phyloP scores from a whole-genome alignment of 305 asterid species.

The Galium porrigens region DNA sequence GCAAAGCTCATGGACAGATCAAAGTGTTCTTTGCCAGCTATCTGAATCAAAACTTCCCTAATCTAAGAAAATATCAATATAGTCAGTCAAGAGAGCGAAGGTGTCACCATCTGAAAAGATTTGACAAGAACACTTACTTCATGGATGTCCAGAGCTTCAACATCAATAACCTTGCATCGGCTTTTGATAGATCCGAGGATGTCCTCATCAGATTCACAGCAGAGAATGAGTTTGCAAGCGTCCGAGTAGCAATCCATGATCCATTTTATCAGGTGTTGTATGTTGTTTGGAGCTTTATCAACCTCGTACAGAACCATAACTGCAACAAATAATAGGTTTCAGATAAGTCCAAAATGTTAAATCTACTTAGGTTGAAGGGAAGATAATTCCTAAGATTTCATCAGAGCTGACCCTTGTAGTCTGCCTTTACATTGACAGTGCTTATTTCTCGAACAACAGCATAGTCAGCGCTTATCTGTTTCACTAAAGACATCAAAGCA shows the following conservation, averaged over 20 bases:
- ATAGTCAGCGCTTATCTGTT: conserved; percentile 47
- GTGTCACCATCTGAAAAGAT: background rate
- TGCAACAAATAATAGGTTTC: conserved; percentile 20
- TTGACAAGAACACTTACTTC: conserved; percentile 32
- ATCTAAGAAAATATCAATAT: conserved; percentile 24
- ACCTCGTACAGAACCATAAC: conserved; percentile 60
- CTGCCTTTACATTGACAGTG: conserved; percentile 31
- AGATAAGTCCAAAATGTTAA: background rate
- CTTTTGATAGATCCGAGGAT: conserved; percentile 53
- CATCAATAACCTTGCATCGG: conserved; percentile 45
- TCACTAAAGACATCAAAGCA: conserved; percentile 59
- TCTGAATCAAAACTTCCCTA: conserved; percentile 64
- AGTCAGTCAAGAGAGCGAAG: conserved; percentile 6
- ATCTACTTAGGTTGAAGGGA: background rate
- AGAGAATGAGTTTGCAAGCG: conserved; percentile 59
- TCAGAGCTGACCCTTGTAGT: conserved; percentile 42
- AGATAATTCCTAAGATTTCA: background rate
- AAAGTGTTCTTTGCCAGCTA: conserved; percentile 55
- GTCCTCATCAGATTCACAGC: conserved; percentile 57
- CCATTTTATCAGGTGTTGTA: conserved; percentile 73
- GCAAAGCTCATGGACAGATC: conserved; percentile 63
- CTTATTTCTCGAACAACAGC: conserved; percentile 57
- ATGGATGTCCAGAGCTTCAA: conserved; percentile 53
- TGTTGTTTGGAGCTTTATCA: conserved; percentile 62
- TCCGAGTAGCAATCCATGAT: conserved; percentile 76